phyloP scores from a whole-genome alignment of 768 basidiomycete genomes.

The Suillus discolor region DNA sequence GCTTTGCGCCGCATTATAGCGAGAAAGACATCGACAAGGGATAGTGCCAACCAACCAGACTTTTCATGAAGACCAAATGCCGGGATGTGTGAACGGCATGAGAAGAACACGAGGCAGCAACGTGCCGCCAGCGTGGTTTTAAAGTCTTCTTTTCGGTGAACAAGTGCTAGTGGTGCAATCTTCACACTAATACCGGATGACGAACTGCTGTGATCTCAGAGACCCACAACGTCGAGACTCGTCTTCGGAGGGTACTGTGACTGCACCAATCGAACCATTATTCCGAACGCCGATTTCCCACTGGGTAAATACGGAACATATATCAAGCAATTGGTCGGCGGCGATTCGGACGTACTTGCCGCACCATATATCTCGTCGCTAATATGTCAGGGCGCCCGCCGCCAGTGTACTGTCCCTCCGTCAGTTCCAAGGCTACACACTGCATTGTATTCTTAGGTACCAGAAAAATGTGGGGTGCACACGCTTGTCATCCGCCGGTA shows the following conservation, averaged over 20 bases:
- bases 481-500: neutral
- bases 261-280: neutral
- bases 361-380: neutral
- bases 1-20: neutral
- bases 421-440: neutral
- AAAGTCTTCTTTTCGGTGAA: neutral
- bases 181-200: neutral
- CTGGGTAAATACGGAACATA: neutral
- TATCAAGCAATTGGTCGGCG: neutral
- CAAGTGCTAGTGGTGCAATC: neutral
- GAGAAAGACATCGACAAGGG: neutral
- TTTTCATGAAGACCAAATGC: neutral
- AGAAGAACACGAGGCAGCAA: constrained; percentile 26
- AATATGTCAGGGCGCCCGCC: neutral
- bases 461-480: neutral
- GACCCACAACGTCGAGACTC: neutral
- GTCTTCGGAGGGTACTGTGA: neutral
- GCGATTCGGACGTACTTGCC: neutral
- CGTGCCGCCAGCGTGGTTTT: constrained; percentile 11
- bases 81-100: constrained; percentile 18
- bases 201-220: neutral
- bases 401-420: too few relatives aligned
- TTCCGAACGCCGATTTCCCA: constrained; percentile 4
- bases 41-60: neutral
- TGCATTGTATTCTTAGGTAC: neutral